Evolutionary conservation across 2,329 filamentous ascomycete genomes (phyloP).

Genomic region (Coniochaeta hoffmannii): DNA sequence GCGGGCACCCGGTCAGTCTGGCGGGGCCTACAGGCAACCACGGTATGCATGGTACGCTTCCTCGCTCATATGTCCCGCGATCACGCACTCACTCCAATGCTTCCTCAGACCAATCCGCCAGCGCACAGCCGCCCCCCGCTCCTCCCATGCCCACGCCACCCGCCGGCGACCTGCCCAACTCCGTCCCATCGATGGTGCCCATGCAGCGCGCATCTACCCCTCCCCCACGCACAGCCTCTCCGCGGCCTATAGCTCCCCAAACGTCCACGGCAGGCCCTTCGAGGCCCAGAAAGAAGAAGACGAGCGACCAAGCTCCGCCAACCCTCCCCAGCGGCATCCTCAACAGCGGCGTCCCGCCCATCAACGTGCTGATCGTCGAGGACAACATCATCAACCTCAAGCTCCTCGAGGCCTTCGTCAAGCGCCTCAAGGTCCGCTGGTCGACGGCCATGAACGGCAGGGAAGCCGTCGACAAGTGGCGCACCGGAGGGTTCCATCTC

Average conservation of each 20-base stretch:
- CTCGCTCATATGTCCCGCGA: constrained; percentile 34
- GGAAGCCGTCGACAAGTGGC: constrained; percentile 91
- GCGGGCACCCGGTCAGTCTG: constrained; percentile 29
- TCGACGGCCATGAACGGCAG: constrained; percentile 94
- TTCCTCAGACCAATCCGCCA: constrained; percentile 41
- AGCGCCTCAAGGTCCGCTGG: constrained; percentile 91
- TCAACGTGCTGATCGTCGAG: constrained; percentile 96
- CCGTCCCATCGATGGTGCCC: constrained; percentile 10
- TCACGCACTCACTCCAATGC: constrained; percentile 51
- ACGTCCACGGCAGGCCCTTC: constrained; percentile 8
- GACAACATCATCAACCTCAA: constrained; percentile 98
- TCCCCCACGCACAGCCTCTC: constrained; percentile 39
- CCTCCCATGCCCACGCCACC: constrained; percentile 45
- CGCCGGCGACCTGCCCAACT: constrained; percentile 29
- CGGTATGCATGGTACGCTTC: constrained; percentile 32
- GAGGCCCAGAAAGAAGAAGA: constrained; percentile 47
- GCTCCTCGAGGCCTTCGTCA: constrained; percentile 91
- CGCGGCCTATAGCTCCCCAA: constrained; percentile 24
- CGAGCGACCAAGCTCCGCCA: constrained; percentile 27
- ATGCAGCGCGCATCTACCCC: constrained; percentile 49
- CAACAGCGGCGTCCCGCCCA: constrained; percentile 81
- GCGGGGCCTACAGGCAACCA: constrained; percentile 26
- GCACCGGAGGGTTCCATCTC: constrained; percentile 83
- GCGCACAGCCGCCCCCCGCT: constrained; percentile 33
- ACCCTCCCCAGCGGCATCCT: constrained; percentile 57